A percentile compares a stretch with the other conserved stretches of the same genome.
Conservation (phyloP, 2,329 filamentous ascomycete genomes). For the Ceratocystis destructans region DNA sequence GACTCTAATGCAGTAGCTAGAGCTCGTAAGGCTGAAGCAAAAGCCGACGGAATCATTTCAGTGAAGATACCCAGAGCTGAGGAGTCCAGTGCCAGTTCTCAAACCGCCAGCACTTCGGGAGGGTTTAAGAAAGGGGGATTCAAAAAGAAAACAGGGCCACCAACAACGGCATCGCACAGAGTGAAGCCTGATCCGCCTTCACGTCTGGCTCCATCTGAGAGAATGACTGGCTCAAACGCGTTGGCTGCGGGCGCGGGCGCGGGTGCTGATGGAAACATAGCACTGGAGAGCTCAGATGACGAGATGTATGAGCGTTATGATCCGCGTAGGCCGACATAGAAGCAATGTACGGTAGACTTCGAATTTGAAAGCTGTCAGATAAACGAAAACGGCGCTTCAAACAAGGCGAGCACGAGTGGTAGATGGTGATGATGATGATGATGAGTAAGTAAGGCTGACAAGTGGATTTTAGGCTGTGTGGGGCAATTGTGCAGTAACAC, state of each 20-base stretch:
- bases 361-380: too few relatives aligned
- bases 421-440: too few relatives aligned
- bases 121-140: conserved; percentile 58
- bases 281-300: conserved; percentile 38
- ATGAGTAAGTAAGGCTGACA: too few relatives aligned
- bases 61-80: conserved; percentile 41
- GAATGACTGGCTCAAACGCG: neutral
- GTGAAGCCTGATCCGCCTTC: conserved; percentile 32
- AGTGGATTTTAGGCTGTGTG: too few relatives aligned
- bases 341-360: too few relatives aligned
- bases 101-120: conserved; percentile 20
- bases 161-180: conserved; percentile 34
- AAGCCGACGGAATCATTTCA: conserved; percentile 53
- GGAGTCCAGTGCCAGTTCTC: conserved; percentile 6
- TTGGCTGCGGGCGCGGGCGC: neutral
- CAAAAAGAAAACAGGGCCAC: conserved; percentile 75
- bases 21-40: conserved; percentile 56
- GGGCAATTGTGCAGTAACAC: too few relatives aligned
- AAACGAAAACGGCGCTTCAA: too few relatives aligned
- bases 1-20: conserved; percentile 52
- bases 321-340: conserved; percentile 39
- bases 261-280: neutral
- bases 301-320: conserved; percentile 59
- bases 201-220: neutral
- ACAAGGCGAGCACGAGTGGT: too few relatives aligned